A percentile compares a stretch with the other conserved stretches of the same genome.
Conservation (phyloP, 306 rosid species). For the Dalbergia cultrata region DNA sequence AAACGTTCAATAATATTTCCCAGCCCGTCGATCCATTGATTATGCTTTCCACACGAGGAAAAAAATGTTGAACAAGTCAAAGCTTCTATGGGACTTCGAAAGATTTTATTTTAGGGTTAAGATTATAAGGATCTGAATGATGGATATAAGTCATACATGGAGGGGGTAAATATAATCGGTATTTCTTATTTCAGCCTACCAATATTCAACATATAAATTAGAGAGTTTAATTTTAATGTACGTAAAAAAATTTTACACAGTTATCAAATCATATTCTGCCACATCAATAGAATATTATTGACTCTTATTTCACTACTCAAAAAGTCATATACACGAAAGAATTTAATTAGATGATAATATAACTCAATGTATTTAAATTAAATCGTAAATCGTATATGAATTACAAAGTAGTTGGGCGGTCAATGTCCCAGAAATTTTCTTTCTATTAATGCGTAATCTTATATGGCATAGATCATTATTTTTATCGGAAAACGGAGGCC, state of each 20-base stretch:
- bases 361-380: too few relatives aligned
- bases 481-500: conserved; percentile 2
- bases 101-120: background rate
- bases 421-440: conserved; percentile 34
- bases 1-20: background rate
- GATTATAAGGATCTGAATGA: background rate
- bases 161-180: too few relatives aligned
- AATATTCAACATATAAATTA: background rate
- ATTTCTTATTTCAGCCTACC: background rate
- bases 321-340: too few relatives aligned
- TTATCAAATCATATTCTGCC: too few relatives aligned
- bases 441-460: conserved; percentile 32
- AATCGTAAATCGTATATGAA: background rate
- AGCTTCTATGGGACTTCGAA: conserved; percentile 1
- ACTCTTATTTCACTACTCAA: too few relatives aligned
- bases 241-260: too few relatives aligned
- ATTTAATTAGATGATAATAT: too few relatives aligned
- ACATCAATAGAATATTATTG: too few relatives aligned
- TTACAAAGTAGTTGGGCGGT: conserved; percentile 35
- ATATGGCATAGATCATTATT: background rate
- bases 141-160: background rate
- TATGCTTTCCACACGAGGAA: background rate
- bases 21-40: background rate
- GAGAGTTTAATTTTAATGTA: too few relatives aligned
- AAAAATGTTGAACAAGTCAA: conserved; percentile 22